Conservation (phyloP, 2,329 filamentous ascomycete species). For the Fulvia fulva region DNA sequence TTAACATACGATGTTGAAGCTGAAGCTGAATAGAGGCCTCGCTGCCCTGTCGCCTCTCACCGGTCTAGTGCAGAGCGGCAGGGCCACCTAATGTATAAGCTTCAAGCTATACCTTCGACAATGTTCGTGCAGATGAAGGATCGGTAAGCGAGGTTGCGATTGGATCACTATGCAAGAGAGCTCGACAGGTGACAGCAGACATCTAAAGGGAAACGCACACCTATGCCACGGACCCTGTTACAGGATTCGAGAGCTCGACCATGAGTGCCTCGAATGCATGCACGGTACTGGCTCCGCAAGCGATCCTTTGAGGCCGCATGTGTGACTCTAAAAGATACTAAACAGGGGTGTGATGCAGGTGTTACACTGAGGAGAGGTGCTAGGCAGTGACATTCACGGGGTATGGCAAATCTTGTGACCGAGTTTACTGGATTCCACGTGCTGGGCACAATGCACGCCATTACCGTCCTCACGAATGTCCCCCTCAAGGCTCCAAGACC, state of each 20-base stretch:
- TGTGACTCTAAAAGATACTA: too few relatives aligned
- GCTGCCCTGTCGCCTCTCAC: not conserved
- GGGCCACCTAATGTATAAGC: not conserved
- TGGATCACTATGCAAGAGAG: not conserved
- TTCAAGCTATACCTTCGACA: not conserved
- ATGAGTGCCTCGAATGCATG: not conserved
- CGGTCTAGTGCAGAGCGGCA: not conserved
- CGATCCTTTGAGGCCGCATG: not conserved
- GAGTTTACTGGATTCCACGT: not conserved
- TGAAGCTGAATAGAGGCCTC: not conserved
- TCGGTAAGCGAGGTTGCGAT: not conserved
- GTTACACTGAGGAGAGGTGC: not conserved
- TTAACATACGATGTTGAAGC: too few relatives aligned
- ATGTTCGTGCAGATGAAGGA: not conserved
- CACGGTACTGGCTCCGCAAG: not conserved
- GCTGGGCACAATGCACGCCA: not conserved
- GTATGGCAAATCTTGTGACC: not conserved
- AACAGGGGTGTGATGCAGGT: too few relatives aligned
- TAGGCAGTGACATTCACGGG: not conserved
- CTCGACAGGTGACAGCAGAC: not conserved
- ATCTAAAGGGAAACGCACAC: not conserved
- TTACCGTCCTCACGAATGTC: too few relatives aligned
- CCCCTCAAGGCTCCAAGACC: too few relatives aligned
- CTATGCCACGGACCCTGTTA: not conserved
- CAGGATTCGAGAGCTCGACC: not conserved